Base-by-base conservation (phyloP, 2,329 filamentous ascomycete species). In the Didymella exigua region DNA sequence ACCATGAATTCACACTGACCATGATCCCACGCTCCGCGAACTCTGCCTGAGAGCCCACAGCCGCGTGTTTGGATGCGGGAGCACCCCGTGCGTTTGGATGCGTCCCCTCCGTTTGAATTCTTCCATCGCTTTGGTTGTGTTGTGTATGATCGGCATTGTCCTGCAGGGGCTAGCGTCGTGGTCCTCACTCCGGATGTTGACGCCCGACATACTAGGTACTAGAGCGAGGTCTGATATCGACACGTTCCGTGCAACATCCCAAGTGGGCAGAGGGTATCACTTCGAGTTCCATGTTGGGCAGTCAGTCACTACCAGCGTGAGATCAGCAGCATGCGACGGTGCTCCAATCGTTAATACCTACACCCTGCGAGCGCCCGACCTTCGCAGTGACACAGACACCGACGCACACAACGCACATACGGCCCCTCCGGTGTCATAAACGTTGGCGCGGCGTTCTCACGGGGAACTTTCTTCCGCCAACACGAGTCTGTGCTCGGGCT, bases 121-220 rank as follows among this genome's bases (percentile, higher is more conserved):
- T 42, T 30, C 47, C 24, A n/a, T 55, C 34, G 41, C 21, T 29
- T 21, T 21, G 47, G 23, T 29, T 37, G 36, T 43, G 37, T 40
- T 44, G 48, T 47, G 41, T 50, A 26, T 55, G 52, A 55, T 55
- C 46, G 52, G 50, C 46, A 55, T 50, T 50, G 41, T 34, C 7
- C 40, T 42, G 52, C 46, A 55, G 36, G 44, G 29, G 36, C 42
- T 50, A 55, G 46, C 26, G 34, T 42, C 27, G 41, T 27, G 11
- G 29, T 37, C 29, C 16, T 13, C 29, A 36, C 43, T 27, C 33
- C 40, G 37, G 44, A 19, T 38, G 38, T 30, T 34, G 46, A 27
- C 24, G 52, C 27, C 34, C 34, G 45, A 45, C 45, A 26, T n/a
- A n/a, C n/a, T n/a, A n/a, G n/a, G n/a, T n/a, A 45, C 26, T 34